Evolutionary conservation across 1,284 basidiomycete genomes (phyloP).

Genomic region (Moesziomyces sp.): DNA sequence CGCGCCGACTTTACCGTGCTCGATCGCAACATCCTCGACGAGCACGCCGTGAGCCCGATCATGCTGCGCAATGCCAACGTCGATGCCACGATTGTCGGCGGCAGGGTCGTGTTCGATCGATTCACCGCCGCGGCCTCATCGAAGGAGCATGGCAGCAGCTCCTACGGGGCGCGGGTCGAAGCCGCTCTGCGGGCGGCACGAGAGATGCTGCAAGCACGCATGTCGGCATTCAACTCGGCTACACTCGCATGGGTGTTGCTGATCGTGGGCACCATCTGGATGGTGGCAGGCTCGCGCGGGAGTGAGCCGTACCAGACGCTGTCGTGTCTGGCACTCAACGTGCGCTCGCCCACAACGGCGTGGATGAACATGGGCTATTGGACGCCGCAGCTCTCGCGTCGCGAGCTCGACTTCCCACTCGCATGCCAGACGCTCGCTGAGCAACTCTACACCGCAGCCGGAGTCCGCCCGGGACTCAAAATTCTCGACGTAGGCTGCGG

Average conservation of each 20-base stretch:
- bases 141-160: background rate
- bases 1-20: constrained; percentile 86
- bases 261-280: constrained; percentile 9
- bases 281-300: constrained; percentile 4
- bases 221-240: background rate
- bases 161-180: background rate
- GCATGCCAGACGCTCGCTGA: constrained; percentile 52
- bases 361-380: constrained; percentile 64
- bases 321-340: constrained; percentile 41
- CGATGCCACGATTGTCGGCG: constrained; percentile 81
- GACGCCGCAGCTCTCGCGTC: constrained; percentile 19
- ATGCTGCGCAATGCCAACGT: constrained; percentile 80
- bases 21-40: constrained; percentile 80
- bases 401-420: constrained; percentile 35
- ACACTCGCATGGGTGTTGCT: constrained; percentile 7
- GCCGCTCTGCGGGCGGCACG: no score
- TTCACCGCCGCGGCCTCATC: constrained; percentile 1
- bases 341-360: constrained; percentile 38
- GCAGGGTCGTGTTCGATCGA: constrained; percentile 75
- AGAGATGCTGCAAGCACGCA: background rate
- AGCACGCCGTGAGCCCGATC: constrained; percentile 69
- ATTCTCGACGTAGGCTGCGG: constrained; percentile 65
- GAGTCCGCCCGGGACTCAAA: constrained; percentile 22
- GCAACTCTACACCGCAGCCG: constrained; percentile 43
- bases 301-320: constrained; percentile 29